phyloP scores from a whole-genome alignment of 768 basidiomycete genomes.

The Termitomyces sp. region DNA sequence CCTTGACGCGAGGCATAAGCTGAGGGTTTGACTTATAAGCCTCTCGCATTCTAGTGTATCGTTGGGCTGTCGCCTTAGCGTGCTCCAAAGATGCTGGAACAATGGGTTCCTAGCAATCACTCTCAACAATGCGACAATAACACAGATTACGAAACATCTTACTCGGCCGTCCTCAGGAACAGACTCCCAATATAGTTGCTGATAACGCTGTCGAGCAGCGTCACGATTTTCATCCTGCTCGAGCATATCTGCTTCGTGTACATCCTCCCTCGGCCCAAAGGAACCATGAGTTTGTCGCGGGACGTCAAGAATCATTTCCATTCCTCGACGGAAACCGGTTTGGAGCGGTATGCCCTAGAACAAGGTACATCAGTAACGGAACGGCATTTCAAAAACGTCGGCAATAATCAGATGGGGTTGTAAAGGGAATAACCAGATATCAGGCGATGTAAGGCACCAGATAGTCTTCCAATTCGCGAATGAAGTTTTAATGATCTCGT shows the following conservation, averaged over 20 bases:
- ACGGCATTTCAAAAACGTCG: background rate
- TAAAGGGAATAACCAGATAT: slow-evolving; percentile 52
- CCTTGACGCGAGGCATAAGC: slow-evolving; percentile 32
- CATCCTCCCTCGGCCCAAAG: slow-evolving; percentile 33
- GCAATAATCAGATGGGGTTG: slow-evolving; percentile 64
- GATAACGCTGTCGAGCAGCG: slow-evolving; percentile 56
- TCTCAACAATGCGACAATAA: background rate
- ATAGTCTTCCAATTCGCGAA: slow-evolving; percentile 66
- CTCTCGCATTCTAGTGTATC: slow-evolving; percentile 25
- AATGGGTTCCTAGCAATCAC: slow-evolving; percentile 47
- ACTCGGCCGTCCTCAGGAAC: slow-evolving; percentile 66
- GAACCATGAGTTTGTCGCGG: slow-evolving; percentile 13
- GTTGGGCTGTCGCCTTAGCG: slow-evolving; percentile 34
- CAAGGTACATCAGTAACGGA: background rate
- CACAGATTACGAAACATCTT: slow-evolving; percentile 11
- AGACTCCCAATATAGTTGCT: slow-evolving; percentile 76
- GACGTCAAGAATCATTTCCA: slow-evolving; percentile 78
- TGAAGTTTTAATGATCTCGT: slow-evolving; percentile 53
- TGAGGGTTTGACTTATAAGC: slow-evolving; percentile 31
- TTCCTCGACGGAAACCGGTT: slow-evolving; percentile 72
- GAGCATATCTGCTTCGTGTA: slow-evolving; percentile 55
- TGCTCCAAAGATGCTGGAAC: slow-evolving; percentile 52
- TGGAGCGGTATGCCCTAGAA: slow-evolving; percentile 61
- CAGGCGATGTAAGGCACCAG: slow-evolving; percentile 60
- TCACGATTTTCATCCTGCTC: slow-evolving; percentile 53